phyloP scores from a whole-genome alignment of 176 grass and related monocot genomes.

The Aegilops speltoides region DNA sequence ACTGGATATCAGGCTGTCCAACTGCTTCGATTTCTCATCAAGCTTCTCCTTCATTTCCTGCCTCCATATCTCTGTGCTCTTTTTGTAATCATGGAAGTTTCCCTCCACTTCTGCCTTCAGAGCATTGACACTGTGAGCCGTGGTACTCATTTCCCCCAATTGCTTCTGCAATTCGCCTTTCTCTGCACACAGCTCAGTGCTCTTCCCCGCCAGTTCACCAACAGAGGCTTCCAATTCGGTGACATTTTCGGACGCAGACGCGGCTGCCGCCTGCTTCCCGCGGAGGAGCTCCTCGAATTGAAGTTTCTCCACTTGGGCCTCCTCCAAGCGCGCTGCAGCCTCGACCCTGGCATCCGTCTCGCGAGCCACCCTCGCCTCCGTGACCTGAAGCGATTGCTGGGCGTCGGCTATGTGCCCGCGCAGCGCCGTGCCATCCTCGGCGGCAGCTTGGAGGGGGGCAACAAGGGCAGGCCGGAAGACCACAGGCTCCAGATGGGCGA shows the following conservation, averaged over 20 bases:
- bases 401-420: background rate
- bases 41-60: slow-evolving; percentile 9
- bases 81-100: background rate
- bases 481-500: background rate
- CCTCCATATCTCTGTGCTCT: background rate
- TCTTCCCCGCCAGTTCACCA: background rate
- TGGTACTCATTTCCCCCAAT: background rate
- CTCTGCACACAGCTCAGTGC: background rate
- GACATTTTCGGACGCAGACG: background rate
- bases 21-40: background rate
- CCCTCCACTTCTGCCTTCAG: background rate
- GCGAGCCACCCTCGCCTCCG: background rate
- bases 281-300: slow-evolving; percentile 12
- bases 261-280: background rate
- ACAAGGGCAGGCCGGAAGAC: slow-evolving; percentile 1
- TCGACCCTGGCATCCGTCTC: slow-evolving; percentile 17
- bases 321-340: slow-evolving; percentile 8
- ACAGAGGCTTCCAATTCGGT: background rate
- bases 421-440: background rate
- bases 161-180: background rate
- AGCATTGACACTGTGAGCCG: background rate
- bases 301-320: slow-evolving; percentile 1
- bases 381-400: background rate
- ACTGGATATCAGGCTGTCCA: background rate
- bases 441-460: background rate